Base-by-base conservation (phyloP, 2,329 filamentous ascomycete genomes). In the Sordariomycetes sp. region DNA sequence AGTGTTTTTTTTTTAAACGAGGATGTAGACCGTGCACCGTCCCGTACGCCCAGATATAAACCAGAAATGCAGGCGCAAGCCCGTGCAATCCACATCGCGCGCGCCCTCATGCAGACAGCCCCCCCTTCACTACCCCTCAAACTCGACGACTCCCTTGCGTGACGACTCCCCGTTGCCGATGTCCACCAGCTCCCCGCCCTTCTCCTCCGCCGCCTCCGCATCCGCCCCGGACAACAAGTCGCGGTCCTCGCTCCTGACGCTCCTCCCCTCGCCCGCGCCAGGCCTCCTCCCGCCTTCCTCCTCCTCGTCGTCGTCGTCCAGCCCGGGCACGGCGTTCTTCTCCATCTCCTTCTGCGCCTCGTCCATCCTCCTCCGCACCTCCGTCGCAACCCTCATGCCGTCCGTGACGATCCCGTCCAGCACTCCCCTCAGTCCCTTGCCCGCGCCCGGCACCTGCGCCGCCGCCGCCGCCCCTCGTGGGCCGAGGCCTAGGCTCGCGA, bases 401-500 rank as follows among this genome's bases (percentile, higher is more conserved):
- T 99, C 94, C 1, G 89, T 96, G 62, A 97, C 94, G 65, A 99
- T 97, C 65, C 96, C 96, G 74, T 99, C 94, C 46, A 99, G 77
- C 60, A 99, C 94, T 22, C 94, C 94, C 50, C 94, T 82, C 1
- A 99, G 79, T 24, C 94, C 90, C 63, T 92, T 82, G 78, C 66
- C 86, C 78, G 61, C 86, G 61, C 71, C 66, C 48, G 70, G 63
- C 63, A 74, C 65, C 54, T 73, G 55, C 5, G 37, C 57, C 6
- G 58, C 54, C 6, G 58, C 54, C 7, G 52, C 56, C 6, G 58
- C 52, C 20, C 53, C 58, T 2, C 55, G 55, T 2, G 74, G 68
- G 63, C 75, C 77, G 57, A 85, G 80, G 59, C 83, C 82, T 10
- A 90, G 76, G 64, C 86, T 90, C 54, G 88, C 85, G 72, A 96